Base-by-base conservation (phyloP, 1,284 basidiomycete species). In the Rhodotorula sp. region DNA sequence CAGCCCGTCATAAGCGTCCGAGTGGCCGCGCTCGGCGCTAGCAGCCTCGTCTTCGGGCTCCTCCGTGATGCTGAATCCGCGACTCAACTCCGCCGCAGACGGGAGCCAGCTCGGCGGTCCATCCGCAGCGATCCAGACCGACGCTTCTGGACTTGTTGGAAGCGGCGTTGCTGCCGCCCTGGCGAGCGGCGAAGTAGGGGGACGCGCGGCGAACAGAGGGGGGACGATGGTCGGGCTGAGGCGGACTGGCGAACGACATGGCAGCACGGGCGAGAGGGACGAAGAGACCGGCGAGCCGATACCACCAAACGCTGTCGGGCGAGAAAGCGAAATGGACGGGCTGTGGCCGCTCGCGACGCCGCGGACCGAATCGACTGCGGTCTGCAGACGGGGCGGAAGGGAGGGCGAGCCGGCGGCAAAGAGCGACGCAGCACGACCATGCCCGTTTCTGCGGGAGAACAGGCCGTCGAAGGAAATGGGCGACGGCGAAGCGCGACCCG, bases 361-460 rank as follows among this genome's bases (percentile, higher is more conserved):
- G 4, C 62, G 49, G 44, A 73, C n/a, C 21, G 56, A 45, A 34
- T 74, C 73, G 50, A 69, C 49, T 10, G 54, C 73, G 48, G 46
- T 60, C 5, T 57, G 65, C 5, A 74, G 65, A 7, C 70, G 62
- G 2, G 70, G 67, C 7, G 70, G 73, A 7, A 74, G 55, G 19
- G 55, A 45, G 2, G 61, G 12, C 7, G 60, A 41, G 2, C 59
- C 9, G 4, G 48, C 25, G 34, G 41, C 45, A 58, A 74, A 72
- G 46, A 72, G 67, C 2, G 70, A 72, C 25, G 59, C 64, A 44
- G 67, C 42, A 21, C 70, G 73, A 13, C 48, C n/a, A 60, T 74
- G 71, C 5, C 42, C 44, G 19, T 25, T 8, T 52, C 54, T 25
- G 46, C n/a, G 55, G 41, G 25, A 25, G 44, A 27, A 53, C 56